Evolutionary conservation across 371 early-diverging fungal genomes (phyloP).

Genomic region (Mortierella sp.): DNA sequence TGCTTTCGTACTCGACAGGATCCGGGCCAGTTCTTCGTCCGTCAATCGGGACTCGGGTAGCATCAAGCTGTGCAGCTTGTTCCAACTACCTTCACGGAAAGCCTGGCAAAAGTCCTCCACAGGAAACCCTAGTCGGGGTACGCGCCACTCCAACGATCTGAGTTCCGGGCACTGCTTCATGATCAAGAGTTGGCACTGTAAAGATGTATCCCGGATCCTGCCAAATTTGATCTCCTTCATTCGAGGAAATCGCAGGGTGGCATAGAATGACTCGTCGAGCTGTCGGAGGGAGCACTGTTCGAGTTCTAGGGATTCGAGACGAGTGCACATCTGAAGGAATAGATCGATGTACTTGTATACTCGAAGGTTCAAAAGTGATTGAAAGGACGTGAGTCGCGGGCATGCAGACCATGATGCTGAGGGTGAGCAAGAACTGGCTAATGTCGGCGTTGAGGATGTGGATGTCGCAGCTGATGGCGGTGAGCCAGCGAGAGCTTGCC

Average conservation of each 20-base stretch:
- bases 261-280: slow-evolving; percentile 13
- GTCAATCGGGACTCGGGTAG: slow-evolving; percentile 28
- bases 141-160: slow-evolving; percentile 24
- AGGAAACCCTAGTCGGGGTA: slow-evolving; percentile 32
- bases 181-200: slow-evolving; percentile 19
- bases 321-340: slow-evolving; percentile 33
- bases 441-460: too few relatives aligned
- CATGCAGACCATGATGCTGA: background rate
- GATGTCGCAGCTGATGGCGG: too few relatives aligned
- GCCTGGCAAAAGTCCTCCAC: slow-evolving; percentile 32
- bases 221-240: slow-evolving; percentile 22
- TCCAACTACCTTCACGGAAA: slow-evolving; percentile 16
- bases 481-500: slow-evolving; percentile 25
- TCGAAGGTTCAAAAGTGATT: slow-evolving; percentile 26
- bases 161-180: slow-evolving; percentile 33
- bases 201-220: slow-evolving; percentile 14
- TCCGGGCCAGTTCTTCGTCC: slow-evolving; percentile 18
- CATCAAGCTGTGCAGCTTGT: slow-evolving; percentile 9
- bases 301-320: slow-evolving; percentile 30
- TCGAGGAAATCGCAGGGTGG: slow-evolving; percentile 14
- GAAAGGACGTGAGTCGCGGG: slow-evolving; percentile 21
- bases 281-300: slow-evolving; percentile 27
- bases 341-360: slow-evolving; percentile 24
- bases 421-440: too few relatives aligned
- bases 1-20: slow-evolving; percentile 7